Conservation (phyloP, 2,329 filamentous ascomycete genomes). For the Myriosclerotinia curreyana region DNA sequence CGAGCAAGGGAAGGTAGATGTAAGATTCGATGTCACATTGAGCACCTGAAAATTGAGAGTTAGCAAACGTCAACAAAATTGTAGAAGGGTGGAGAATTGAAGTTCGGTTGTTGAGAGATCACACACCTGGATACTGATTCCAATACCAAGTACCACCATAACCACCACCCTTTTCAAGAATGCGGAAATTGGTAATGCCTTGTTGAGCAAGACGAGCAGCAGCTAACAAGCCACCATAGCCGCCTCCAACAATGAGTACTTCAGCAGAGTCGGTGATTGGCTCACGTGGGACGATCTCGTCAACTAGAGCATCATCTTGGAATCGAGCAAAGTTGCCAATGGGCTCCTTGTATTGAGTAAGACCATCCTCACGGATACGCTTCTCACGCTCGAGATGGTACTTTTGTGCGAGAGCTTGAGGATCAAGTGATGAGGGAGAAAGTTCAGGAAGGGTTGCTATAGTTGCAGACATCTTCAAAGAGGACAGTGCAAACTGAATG, state of each 20-base stretch:
- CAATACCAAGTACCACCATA: slow-evolving; percentile 52
- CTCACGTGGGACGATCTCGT: slow-evolving; percentile 8
- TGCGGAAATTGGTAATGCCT: slow-evolving; percentile 45
- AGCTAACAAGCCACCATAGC: slow-evolving; percentile 42
- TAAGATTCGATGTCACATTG: slow-evolving; percentile 23
- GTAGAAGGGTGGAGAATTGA: slow-evolving; percentile 19
- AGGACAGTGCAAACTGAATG: not conserved
- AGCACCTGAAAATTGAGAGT: slow-evolving; percentile 52
- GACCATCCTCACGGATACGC: slow-evolving; percentile 19
- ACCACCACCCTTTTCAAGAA: slow-evolving; percentile 43
- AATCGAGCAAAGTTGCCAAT: slow-evolving; percentile 12
- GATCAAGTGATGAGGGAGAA: slow-evolving; percentile 6
- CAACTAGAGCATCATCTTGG: slow-evolving; percentile 11
- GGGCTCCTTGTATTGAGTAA: slow-evolving; percentile 21
- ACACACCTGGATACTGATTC: slow-evolving; percentile 55
- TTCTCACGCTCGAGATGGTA: slow-evolving; percentile 16
- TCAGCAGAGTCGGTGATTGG: slow-evolving; percentile 12
- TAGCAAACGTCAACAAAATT: slow-evolving; percentile 53
- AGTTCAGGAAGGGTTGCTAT: slow-evolving; percentile 18
- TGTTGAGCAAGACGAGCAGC: slow-evolving; percentile 44
- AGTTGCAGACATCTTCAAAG: slow-evolving; percentile 11
- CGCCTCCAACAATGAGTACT: slow-evolving; percentile 44
- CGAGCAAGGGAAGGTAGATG: slow-evolving; percentile 21
- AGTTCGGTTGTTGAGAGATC: slow-evolving; percentile 16
- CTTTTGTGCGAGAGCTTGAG: slow-evolving; percentile 15